Conservation (phyloP, 2,329 filamentous ascomycete species). For the Colletotrichum limetticola region DNA sequence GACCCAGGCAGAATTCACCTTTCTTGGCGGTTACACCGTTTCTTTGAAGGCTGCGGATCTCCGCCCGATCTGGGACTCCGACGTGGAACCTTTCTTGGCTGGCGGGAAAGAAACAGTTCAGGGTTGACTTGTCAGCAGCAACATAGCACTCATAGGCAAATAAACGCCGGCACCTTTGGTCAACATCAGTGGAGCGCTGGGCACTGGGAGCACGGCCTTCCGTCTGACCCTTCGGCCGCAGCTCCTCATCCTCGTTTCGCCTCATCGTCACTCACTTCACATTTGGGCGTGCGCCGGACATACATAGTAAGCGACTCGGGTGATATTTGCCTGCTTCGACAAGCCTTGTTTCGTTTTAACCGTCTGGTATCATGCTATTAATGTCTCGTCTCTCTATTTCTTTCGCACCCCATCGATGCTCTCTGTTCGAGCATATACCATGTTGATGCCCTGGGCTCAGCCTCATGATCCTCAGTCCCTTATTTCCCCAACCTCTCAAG, state of each 20-base stretch:
- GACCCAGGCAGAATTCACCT: background rate
- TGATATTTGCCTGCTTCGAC: slow-evolving; percentile 5
- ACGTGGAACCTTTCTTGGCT: slow-evolving; percentile 14
- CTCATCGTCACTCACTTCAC: slow-evolving; percentile 24
- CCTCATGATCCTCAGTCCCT: background rate
- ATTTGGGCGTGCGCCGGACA: slow-evolving; percentile 17
- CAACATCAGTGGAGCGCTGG: background rate
- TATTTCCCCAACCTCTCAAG: background rate
- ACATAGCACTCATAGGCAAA: too few relatives aligned
- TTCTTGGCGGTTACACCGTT: slow-evolving; percentile 12
- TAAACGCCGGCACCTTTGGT: too few relatives aligned
- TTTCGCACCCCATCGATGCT: slow-evolving; percentile 2
- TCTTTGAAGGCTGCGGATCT: slow-evolving; percentile 11
- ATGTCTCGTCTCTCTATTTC: slow-evolving; percentile 20
- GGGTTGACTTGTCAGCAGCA: background rate
- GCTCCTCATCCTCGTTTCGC: slow-evolving; percentile 27
- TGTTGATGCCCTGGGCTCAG: background rate
- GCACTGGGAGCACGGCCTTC: background rate
- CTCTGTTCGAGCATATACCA: slow-evolving; percentile 21
- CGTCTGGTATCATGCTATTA: slow-evolving; percentile 35
- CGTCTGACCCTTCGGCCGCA: background rate
- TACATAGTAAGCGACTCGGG: slow-evolving; percentile 3
- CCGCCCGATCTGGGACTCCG: slow-evolving; percentile 13
- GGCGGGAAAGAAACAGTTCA: background rate
- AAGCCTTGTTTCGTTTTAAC: slow-evolving; percentile 26